Evolutionary conservation across 345 rosid genomes (phyloP).

Genomic region (Aquilaria sinensis): DNA sequence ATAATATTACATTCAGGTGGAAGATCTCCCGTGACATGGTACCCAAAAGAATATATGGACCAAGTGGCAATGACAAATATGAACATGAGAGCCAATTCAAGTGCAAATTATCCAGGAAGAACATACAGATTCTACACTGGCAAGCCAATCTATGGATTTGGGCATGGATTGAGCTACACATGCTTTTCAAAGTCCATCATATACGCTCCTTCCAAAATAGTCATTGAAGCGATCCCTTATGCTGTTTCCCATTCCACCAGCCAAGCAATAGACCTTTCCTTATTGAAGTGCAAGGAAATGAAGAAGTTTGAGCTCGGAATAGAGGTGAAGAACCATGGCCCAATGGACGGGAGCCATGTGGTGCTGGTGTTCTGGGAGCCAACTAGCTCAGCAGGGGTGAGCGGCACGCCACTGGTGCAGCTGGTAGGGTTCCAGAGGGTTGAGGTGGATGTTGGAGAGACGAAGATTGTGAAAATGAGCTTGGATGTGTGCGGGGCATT

Average conservation of each 20-base stretch:
- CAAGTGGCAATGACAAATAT: constrained; percentile 47
- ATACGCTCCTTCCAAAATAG: constrained; percentile 28
- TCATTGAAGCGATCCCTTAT: constrained; percentile 1
- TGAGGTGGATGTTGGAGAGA: constrained; percentile 33
- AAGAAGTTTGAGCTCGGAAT: constrained; percentile 20
- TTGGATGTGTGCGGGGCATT: constrained; percentile 47
- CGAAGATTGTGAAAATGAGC: constrained; percentile 25
- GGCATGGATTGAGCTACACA: constrained; percentile 53
- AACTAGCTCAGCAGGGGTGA: constrained; percentile 16
- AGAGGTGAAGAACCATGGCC: constrained; percentile 43
- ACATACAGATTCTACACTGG: constrained; percentile 45
- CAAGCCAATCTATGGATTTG: constrained; percentile 28
- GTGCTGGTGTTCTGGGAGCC: constrained; percentile 60
- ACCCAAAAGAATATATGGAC: constrained; percentile 31
- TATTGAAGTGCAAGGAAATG: constrained; percentile 23
- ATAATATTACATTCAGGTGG: constrained; percentile 24
- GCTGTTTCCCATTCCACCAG: neutral
- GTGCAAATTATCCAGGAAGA: constrained; percentile 37
- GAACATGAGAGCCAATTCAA: constrained; percentile 43
- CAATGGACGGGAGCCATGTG: constrained; percentile 36
- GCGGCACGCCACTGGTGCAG: constrained; percentile 35
- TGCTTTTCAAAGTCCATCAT: constrained; percentile 28
- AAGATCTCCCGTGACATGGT: constrained; percentile 49
- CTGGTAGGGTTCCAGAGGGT: constrained; percentile 51
- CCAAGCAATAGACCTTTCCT: constrained; percentile 31